Evolutionary conservation across 2,329 filamentous ascomycete species (phyloP).

Genomic region (Geoglossum cookeanum): DNA sequence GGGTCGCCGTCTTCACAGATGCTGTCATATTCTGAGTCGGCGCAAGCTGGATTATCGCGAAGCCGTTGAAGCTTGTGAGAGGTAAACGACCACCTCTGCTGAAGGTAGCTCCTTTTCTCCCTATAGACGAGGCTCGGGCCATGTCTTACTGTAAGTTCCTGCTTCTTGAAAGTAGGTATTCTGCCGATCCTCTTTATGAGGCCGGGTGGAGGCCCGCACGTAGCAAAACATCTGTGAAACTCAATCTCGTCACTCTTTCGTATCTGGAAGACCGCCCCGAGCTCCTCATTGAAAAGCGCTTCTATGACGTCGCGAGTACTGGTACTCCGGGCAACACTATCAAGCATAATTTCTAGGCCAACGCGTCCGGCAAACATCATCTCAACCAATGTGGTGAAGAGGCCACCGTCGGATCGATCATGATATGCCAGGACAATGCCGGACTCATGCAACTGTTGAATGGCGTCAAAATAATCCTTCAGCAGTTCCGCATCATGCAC

Average conservation of each 20-base stretch:
- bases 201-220: conserved; percentile 64
- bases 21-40: conserved; percentile 61
- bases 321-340: conserved; percentile 44
- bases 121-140: conserved; percentile 48
- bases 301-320: conserved; percentile 48
- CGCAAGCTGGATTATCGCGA: conserved; percentile 72
- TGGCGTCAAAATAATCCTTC: conserved; percentile 80
- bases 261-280: conserved; percentile 91
- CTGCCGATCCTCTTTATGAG: conserved; percentile 71
- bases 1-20: conserved; percentile 60
- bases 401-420: conserved; percentile 80
- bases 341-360: conserved; percentile 69
- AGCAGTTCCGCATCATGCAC: conserved; percentile 65
- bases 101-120: conserved; percentile 51
- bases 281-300: conserved; percentile 84
- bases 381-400: conserved; percentile 78
- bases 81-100: conserved; percentile 75
- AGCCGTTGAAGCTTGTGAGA: conserved; percentile 83
- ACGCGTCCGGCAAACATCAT: conserved; percentile 97
- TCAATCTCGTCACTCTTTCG: conserved; percentile 64
- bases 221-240: conserved; percentile 81
- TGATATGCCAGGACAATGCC: conserved; percentile 80
- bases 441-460: conserved; percentile 46
- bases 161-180: conserved; percentile 53
- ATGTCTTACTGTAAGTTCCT: conserved; percentile 59